Percentiles rank a stretch among this genome's conserved stretches.
phyloP scores from a whole-genome alignment of 257 asterid genomes.

The Lycium barbarum region DNA sequence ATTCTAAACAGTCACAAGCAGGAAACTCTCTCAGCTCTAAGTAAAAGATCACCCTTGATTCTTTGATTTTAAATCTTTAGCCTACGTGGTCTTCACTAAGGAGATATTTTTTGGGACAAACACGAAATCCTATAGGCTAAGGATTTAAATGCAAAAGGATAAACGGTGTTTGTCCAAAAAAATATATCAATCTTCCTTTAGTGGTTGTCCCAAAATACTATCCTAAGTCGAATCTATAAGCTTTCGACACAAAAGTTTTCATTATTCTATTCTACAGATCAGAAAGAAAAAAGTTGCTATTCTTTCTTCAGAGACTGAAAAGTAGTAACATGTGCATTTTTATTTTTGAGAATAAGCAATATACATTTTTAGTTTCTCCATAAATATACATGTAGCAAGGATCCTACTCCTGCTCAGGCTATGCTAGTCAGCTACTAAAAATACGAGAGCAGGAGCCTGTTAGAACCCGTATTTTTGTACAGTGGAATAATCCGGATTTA shows the following conservation, averaged over 20 bases:
- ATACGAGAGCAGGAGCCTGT: too few relatives aligned
- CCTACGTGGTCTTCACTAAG: neutral
- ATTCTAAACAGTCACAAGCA: neutral
- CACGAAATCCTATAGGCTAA: neutral
- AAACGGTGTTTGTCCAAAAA: neutral
- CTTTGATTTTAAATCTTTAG: neutral
- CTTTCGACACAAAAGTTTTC: neutral
- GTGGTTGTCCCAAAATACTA: neutral
- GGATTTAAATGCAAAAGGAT: neutral
- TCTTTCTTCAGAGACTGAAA: neutral
- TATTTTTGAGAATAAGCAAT: neutral
- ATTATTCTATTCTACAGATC: neutral
- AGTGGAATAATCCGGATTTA: too few relatives aligned
- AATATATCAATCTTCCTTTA: neutral
- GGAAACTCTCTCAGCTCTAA: neutral
- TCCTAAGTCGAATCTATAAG: neutral
- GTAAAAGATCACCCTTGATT: neutral
- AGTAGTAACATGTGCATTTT: too few relatives aligned
- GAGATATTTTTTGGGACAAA: neutral
- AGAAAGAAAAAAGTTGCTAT: neutral
- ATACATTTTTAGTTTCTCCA: neutral
- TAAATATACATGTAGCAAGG: neutral
- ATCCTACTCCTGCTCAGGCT: too few relatives aligned
- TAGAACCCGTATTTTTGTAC: too few relatives aligned
- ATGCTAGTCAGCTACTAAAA: too few relatives aligned